These are phyloP conservation scores for Lasiosphaeris hirsuta DNA, from an alignment of 495 filamentous ascomycete species.

Conservation along the genomic window DNA sequence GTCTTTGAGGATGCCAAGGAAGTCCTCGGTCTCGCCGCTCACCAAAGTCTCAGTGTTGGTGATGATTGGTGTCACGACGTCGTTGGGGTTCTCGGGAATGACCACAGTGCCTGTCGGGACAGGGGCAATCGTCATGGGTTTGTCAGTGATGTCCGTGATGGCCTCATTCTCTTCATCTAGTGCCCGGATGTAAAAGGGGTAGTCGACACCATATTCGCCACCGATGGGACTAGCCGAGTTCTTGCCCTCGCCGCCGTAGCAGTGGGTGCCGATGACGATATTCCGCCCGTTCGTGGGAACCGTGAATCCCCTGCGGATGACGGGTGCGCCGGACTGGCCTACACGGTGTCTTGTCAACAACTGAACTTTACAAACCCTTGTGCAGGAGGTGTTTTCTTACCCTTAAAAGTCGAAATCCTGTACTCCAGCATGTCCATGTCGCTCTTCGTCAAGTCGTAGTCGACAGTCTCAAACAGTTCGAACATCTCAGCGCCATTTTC, in stretches of 20 bases:
- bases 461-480: slow-evolving; percentile 14
- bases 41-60: too few species aligned
- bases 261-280: slow-evolving; percentile 32
- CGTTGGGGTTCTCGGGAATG: neutral
- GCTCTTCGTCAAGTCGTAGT: slow-evolving; percentile 23
- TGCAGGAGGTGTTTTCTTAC: too few species aligned
- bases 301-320: slow-evolving; percentile 25
- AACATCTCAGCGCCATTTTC: slow-evolving; percentile 42
- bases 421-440: slow-evolving; percentile 34
- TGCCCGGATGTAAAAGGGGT: slow-evolving; percentile 17
- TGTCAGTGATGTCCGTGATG: slow-evolving; percentile 7
- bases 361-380: too few species aligned
- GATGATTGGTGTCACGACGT: too few species aligned
- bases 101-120: neutral
- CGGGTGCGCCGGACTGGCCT: slow-evolving; percentile 38
- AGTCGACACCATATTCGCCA: slow-evolving; percentile 25
- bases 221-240: slow-evolving; percentile 37
- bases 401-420: slow-evolving; percentile 33
- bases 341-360: too few species aligned
- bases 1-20: slow-evolving; percentile 26
- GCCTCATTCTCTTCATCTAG: slow-evolving; percentile 12
- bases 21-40: slow-evolving; percentile 12
- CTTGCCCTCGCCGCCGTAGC: slow-evolving; percentile 26
- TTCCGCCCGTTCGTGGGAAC: neutral
- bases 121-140: neutral